Evolutionary conservation across 2,329 filamentous ascomycete genomes (phyloP).

Genomic region (Nannizziopsis barbatae): DNA sequence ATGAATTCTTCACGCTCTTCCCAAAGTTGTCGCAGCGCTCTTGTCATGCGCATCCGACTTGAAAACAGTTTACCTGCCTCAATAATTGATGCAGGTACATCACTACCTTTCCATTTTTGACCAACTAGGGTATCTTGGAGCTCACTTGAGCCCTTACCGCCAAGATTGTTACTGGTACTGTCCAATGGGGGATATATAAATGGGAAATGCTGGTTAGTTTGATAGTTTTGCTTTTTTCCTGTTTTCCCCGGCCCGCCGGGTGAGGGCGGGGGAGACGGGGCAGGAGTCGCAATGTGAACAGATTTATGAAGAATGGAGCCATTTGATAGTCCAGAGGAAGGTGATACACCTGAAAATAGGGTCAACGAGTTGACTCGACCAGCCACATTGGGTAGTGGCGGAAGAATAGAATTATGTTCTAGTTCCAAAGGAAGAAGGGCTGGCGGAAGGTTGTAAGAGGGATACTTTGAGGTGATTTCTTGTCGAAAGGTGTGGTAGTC

Average conservation of each 20-base stretch:
- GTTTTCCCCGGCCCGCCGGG: slow-evolving; percentile 80
- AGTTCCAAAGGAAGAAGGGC: slow-evolving; percentile 74
- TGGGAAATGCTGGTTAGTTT: slow-evolving; percentile 97
- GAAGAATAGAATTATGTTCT: slow-evolving; percentile 82
- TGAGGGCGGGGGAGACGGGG: slow-evolving; percentile 87
- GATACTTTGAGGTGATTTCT: slow-evolving; percentile 95
- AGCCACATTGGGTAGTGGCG: slow-evolving; percentile 63
- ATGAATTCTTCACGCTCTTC: slow-evolving; percentile 84
- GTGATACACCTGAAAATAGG: slow-evolving; percentile 47
- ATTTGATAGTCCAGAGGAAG: slow-evolving; percentile 35
- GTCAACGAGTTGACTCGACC: slow-evolving; percentile 52
- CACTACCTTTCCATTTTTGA: slow-evolving; percentile 72
- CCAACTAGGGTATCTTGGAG: slow-evolving; percentile 54
- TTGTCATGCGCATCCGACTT: slow-evolving; percentile 76
- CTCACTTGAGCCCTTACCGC: slow-evolving; percentile 75
- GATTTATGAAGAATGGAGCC: slow-evolving; percentile 84
- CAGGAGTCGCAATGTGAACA: slow-evolving; percentile 96
- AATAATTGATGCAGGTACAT: slow-evolving; percentile 85
- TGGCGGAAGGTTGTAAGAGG: slow-evolving; percentile 82
- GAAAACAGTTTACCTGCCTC: slow-evolving; percentile 92
- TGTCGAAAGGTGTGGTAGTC: slow-evolving; percentile 96
- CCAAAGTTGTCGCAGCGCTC: slow-evolving; percentile 88
- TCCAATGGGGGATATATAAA: slow-evolving; percentile 95
- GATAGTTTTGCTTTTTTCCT: slow-evolving; percentile 97
- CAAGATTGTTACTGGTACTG: slow-evolving; percentile 74